Percentiles rank a stretch among this genome's conserved stretches.
These are phyloP conservation scores for Chamaecrista fasciculata DNA, from an alignment of 306 rosid species.

Conservation along the genomic window DNA sequence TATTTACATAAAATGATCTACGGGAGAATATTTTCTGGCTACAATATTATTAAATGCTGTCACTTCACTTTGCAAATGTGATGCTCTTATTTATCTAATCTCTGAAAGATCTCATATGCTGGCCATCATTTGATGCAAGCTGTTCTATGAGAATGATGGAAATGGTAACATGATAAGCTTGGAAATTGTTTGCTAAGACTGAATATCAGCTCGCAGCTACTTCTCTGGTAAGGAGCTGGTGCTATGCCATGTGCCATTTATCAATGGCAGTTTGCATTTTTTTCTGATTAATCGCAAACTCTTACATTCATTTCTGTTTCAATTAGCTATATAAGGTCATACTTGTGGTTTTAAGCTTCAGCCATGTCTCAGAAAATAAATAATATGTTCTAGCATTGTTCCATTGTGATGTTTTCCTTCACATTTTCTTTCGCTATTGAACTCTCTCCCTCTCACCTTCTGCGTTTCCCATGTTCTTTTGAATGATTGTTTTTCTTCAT, in stretches of 20 bases:
- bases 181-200: neutral
- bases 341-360: neutral
- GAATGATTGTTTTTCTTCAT: neutral
- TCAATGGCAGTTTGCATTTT: constrained; percentile 1
- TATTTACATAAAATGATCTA: constrained; percentile 12
- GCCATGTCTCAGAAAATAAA: neutral
- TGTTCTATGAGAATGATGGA: constrained; percentile 1
- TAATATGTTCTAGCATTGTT: neutral
- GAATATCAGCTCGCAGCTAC: neutral
- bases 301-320: neutral
- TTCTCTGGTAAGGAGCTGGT: neutral
- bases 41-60: neutral
- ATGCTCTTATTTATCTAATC: neutral
- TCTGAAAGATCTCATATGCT: neutral
- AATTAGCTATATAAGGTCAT: neutral
- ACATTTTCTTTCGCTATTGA: neutral
- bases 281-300: neutral
- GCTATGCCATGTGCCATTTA: neutral
- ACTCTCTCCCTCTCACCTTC: neutral
- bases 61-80: neutral
- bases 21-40: constrained; percentile 1
- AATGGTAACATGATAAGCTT: constrained; percentile 4
- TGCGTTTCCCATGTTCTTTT: neutral
- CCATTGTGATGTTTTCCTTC: neutral
- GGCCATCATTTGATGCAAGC: constrained; percentile 15